These are phyloP conservation scores for Voacanga thouarsii DNA, from an alignment of 257 asterid genomes.

Conservation along the genomic window DNA sequence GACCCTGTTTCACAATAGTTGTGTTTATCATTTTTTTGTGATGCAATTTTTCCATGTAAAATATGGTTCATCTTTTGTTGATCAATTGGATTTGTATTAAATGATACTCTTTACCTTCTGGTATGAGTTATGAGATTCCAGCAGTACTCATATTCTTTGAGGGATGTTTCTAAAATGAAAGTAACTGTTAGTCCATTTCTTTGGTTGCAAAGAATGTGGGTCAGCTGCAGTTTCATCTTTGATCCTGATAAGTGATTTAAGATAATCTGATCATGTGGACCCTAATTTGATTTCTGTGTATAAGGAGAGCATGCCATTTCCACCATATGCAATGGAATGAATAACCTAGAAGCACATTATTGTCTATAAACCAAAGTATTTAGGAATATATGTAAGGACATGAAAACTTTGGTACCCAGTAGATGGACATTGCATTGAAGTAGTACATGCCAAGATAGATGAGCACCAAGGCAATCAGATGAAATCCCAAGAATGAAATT, in stretches of 20 bases:
- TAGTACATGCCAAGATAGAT: not conserved
- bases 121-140: not conserved
- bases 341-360: not conserved
- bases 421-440: not conserved
- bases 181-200: not conserved
- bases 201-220: not conserved
- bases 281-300: not conserved
- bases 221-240: not conserved
- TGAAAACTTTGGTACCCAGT: not conserved
- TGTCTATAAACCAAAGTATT: not conserved
- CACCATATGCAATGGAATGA: not conserved
- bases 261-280: not conserved
- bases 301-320: not conserved
- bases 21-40: too few species aligned
- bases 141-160: not conserved
- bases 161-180: not conserved
- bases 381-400: not conserved
- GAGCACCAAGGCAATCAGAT: not conserved
- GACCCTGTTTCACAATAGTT: too few species aligned
- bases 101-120: not conserved
- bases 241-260: not conserved
- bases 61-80: too few species aligned
- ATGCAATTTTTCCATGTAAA: too few species aligned
- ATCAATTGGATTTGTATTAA: too few species aligned
- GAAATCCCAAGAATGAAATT: not conserved